Conservation (phyloP, 2,329 filamentous ascomycete genomes). For the Periconia sp. region DNA sequence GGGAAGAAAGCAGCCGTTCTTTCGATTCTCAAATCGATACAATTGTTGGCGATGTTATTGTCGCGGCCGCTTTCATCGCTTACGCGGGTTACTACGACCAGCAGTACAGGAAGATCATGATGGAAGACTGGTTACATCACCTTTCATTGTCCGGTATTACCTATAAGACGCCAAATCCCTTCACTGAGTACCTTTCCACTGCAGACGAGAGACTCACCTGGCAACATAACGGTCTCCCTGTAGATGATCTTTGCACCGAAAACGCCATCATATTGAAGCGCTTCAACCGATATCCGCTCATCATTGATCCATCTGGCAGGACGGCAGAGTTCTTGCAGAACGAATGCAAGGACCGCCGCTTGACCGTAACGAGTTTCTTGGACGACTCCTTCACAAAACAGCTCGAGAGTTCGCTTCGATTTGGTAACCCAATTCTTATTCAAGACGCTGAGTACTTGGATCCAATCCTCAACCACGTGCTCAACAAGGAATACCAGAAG, state of each 20-base stretch:
- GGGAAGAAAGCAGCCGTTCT: constrained; percentile 96
- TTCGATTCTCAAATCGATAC: constrained; percentile 98
- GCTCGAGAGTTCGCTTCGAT: constrained; percentile 91
- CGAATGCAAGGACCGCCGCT: constrained; percentile 87
- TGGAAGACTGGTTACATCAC: constrained; percentile 96
- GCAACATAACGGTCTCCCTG: constrained; percentile 91
- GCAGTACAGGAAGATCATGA: constrained; percentile 95
- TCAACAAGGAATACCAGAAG: constrained; percentile 99
- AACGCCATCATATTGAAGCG: constrained; percentile 97
- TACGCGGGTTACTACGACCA: constrained; percentile 98
- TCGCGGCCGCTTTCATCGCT: constrained; percentile 95
- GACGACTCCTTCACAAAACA: constrained; percentile 99
- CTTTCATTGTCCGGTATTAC: constrained; percentile 88
- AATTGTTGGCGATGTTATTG: constrained; percentile 89
- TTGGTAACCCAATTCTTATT: constrained; percentile 97
- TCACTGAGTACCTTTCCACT: constrained; percentile 95
- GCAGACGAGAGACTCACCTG: constrained; percentile 92
- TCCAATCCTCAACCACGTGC: constrained; percentile 94
- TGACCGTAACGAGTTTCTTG: constrained; percentile 96
- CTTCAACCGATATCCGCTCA: constrained; percentile 97
- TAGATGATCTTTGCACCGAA: constrained; percentile 97
- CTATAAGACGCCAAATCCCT: constrained; percentile 89
- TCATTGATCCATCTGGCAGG: constrained; percentile 95
- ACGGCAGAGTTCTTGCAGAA: constrained; percentile 94
- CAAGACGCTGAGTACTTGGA: constrained; percentile 97